Conservation (phyloP, 2,329 filamentous ascomycete species). For the Blastomyces silverae region DNA sequence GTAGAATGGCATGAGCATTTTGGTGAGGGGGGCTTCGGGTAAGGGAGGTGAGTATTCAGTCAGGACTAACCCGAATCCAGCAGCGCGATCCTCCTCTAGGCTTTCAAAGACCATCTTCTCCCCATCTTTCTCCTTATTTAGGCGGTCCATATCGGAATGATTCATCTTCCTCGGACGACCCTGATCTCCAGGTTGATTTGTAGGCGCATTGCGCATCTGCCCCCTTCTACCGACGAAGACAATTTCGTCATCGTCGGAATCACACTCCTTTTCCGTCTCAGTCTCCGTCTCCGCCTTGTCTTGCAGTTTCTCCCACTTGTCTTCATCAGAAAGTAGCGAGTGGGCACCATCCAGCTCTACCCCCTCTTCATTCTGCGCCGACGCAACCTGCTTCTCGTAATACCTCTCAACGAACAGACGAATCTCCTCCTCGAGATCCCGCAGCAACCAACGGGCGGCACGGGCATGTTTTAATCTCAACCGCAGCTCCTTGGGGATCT, state of each 20-base stretch:
- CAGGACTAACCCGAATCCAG: constrained; percentile 67
- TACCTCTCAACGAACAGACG: constrained; percentile 63
- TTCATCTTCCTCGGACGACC: constrained; percentile 45
- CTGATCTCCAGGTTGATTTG: constrained; percentile 37
- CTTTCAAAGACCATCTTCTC: constrained; percentile 76
- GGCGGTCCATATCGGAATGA: constrained; percentile 26
- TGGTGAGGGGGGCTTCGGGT: background rate
- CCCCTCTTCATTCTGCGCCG: constrained; percentile 39
- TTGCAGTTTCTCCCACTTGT: constrained; percentile 10
- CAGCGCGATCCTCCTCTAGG: constrained; percentile 64
- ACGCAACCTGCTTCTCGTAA: constrained; percentile 48
- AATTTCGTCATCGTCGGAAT: constrained; percentile 58
- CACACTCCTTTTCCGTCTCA: constrained; percentile 21
- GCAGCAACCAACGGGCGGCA: constrained; percentile 71
- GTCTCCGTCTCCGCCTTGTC: background rate
- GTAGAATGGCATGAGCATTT: constrained; percentile 8
- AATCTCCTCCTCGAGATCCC: constrained; percentile 78
- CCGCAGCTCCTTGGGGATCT: constrained; percentile 72
- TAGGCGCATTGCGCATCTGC: constrained; percentile 54
- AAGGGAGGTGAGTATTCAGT: background rate
- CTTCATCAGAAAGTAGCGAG: constrained; percentile 24
- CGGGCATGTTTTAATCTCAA: constrained; percentile 72
- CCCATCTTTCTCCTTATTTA: constrained; percentile 42
- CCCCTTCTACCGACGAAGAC: constrained; percentile 74
- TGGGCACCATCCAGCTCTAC: constrained; percentile 40